phyloP scores from a whole-genome alignment of 1,284 basidiomycete genomes.

The Cutaneotrichosporon sp. region DNA sequence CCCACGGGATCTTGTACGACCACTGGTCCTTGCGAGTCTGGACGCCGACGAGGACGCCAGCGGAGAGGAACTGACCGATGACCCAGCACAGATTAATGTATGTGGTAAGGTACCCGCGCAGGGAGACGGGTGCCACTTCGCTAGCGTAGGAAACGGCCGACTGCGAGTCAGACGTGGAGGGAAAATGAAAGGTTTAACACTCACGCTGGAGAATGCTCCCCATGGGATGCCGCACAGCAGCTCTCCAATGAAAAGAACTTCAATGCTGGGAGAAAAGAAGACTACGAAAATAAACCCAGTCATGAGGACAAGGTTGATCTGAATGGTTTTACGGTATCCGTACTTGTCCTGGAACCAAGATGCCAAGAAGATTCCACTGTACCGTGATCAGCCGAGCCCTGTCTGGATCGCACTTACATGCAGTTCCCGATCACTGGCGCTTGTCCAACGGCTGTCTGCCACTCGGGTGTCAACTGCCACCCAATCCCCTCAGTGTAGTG shows the following conservation, averaged over 20 bases:
- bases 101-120: slow-evolving; percentile 30
- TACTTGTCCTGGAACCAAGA: slow-evolving; percentile 22
- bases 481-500: slow-evolving; percentile 6
- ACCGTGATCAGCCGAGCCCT: too few species aligned
- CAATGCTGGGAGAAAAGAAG: slow-evolving; percentile 42
- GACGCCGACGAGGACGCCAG: slow-evolving; percentile 22
- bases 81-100: slow-evolving; percentile 54
- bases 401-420: neutral
- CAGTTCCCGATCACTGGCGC: slow-evolving; percentile 19
- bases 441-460: slow-evolving; percentile 28
- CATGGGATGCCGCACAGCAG: slow-evolving; percentile 42
- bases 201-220: slow-evolving; percentile 42
- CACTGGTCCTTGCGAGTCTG: slow-evolving; percentile 21
- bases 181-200: neutral
- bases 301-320: slow-evolving; percentile 31
- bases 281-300: slow-evolving; percentile 33
- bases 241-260: slow-evolving; percentile 22
- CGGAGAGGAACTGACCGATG: slow-evolving; percentile 34
- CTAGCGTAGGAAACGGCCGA: slow-evolving; percentile 47
- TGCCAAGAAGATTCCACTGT: slow-evolving; percentile 23
- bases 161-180: neutral
- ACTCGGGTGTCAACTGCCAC: slow-evolving; percentile 25
- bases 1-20: slow-evolving; percentile 46
- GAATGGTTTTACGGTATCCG: slow-evolving; percentile 28
- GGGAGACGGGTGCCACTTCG: slow-evolving; percentile 48